Evolutionary conservation across 1,139 yeast genomes (phyloP), one percentile per base, ranked within the genome.

Genomic region (Hemisphaericaspora lyxosophila): DNA sequence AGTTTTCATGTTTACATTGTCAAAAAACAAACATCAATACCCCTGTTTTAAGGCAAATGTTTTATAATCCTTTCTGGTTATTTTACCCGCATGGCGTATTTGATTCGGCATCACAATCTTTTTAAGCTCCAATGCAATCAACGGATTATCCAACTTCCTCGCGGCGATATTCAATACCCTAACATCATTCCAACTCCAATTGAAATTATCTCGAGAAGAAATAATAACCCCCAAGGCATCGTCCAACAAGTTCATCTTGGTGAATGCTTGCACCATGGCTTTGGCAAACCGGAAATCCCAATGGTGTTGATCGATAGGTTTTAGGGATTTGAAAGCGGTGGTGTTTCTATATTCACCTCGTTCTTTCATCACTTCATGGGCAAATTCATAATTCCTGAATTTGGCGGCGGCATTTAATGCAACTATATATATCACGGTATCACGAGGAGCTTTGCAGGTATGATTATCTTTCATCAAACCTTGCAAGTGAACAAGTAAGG

Each of bases 331-430:
- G 62, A 81, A 86, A 1, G 48, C 47, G 0, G 43, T 34, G 0
- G 86, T 70, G 43, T 79, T 80, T 35, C 97, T 70, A 62, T 72
- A 87, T 28, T 58, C 48, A 2, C 96, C 97, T 53, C 96, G 73
- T 53, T 85, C 95, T 2, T 63, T 59, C 95, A 96, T 87, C 1
- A 85, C 68, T 26, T 62, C 58, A 41, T 80, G 79, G 3, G 90
- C 89, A 53, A 83, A 75, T 1, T 66, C 67, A 35, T 73, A 61
- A 43, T 81, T 70, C 19, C 67, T 64, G 50, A 76, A 75, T 35
- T 67, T 67, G 4, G 77, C 75, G 3, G 89, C 85, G 0, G 89
- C 88, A 35, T 76, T 73, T 48, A 89, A 64, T 4, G 86, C 81
- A 14, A 83, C 67, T 26, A 73, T 73, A 53, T 86, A 88, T 5